phyloP scores from a whole-genome alignment of 1,284 basidiomycete species.

The Trichosporon ovoides region DNA sequence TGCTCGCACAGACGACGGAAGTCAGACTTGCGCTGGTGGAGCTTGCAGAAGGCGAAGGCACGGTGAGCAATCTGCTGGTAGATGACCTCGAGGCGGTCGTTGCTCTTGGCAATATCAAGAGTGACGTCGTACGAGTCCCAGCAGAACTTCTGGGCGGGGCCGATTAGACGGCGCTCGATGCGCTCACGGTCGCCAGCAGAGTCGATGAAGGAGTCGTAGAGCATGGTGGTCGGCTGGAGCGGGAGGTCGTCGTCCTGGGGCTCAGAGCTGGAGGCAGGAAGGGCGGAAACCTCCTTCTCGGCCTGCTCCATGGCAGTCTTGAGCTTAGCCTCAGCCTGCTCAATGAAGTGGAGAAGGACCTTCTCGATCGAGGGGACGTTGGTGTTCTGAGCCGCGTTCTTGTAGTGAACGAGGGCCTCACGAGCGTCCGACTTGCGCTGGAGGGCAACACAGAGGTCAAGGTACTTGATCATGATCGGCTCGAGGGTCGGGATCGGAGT shows the following conservation, averaged over 20 bases:
- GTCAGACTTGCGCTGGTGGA: conserved; percentile 91
- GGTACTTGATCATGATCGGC: conserved; percentile 78
- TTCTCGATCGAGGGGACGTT: conserved; percentile 86
- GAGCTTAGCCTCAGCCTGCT: conserved; percentile 81
- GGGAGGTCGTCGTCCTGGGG: conserved; percentile 43
- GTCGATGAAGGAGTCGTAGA: conserved; percentile 46
- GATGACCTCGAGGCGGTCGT: conserved; percentile 84
- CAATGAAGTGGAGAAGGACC: conserved; percentile 85
- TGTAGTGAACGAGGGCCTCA: conserved; percentile 87
- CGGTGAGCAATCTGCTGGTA: conserved; percentile 97
- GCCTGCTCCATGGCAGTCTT: conserved; percentile 73
- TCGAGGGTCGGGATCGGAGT: conserved; percentile 85
- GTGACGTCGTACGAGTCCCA: conserved; percentile 98
- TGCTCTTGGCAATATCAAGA: conserved; percentile 95
- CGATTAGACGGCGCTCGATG: conserved; percentile 91
- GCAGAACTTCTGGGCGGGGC: conserved; percentile 95
- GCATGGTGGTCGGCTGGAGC: conserved; percentile 44
- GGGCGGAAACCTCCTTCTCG: conserved; percentile 70
- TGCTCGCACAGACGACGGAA: conserved; percentile 97
- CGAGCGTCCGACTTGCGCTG: conserved; percentile 90
- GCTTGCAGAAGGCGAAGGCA: conserved; percentile 94
- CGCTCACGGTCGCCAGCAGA: conserved; percentile 79
- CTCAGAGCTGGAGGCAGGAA: conserved; percentile 58
- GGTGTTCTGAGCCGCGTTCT: conserved; percentile 91
- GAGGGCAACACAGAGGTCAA: conserved; percentile 94